phyloP scores from a whole-genome alignment of 495 filamentous ascomycete genomes.

The Penicillium cosmopolitanum region DNA sequence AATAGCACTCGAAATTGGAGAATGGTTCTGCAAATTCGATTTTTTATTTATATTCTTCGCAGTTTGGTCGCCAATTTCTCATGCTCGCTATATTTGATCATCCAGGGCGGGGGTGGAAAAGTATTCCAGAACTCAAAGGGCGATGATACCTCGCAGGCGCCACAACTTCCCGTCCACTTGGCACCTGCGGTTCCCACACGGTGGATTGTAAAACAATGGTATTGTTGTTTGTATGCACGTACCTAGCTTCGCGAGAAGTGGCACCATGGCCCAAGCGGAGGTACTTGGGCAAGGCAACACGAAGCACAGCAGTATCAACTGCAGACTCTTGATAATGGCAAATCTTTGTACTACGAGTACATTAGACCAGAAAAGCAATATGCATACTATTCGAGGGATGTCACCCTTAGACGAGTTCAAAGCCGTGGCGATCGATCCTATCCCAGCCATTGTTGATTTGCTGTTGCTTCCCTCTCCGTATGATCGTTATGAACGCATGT shows the following conservation, averaged over 20 bases:
- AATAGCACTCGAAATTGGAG: no score
- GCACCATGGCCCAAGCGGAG: not conserved
- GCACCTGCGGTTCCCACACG: not conserved
- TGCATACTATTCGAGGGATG: no score
- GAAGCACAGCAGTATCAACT: not conserved
- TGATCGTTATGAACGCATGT: not conserved
- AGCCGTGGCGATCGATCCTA: no score
- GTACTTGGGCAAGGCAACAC: not conserved
- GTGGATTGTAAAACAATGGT: conserved; percentile 1
- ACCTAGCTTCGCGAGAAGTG: not conserved
- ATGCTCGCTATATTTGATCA: no score
- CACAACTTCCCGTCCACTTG: conserved; percentile 1
- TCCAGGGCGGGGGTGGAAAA: not conserved
- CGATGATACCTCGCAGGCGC: conserved; percentile 2
- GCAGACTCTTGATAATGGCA: not conserved
- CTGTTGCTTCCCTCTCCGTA: not conserved
- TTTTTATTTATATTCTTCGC: no score
- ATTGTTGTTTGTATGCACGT: not conserved
- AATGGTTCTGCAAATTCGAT: no score
- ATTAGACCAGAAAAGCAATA: no score
- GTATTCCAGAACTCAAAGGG: not conserved
- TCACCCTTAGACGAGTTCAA: no score
- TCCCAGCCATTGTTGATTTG: no score
- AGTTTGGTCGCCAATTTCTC: no score
- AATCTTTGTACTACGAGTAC: no score